Percentiles rank a stretch among this genome's conserved stretches.
Conservation (phyloP, 768 basidiomycete species). For the Kwoniella sp. region DNA sequence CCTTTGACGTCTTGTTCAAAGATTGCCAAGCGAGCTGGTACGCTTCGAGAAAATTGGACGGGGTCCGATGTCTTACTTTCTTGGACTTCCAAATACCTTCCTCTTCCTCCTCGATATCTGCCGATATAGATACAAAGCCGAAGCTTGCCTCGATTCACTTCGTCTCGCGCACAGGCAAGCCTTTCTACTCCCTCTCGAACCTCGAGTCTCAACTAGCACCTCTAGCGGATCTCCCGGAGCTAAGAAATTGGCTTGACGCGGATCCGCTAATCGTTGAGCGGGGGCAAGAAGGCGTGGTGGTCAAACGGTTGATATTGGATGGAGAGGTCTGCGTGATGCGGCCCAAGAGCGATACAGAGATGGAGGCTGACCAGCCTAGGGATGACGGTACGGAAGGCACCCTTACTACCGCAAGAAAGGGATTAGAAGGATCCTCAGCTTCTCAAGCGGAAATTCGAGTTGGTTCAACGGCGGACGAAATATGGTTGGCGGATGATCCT, state of each 20-base stretch:
- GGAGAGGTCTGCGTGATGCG: conserved; percentile 53
- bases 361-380: neutral
- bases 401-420: too few species aligned
- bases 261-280: conserved; percentile 22
- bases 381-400: conserved; percentile 3
- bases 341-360: conserved; percentile 10
- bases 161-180: conserved; percentile 46
- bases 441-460: neutral
- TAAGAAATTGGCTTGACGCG: conserved; percentile 26
- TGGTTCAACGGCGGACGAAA: neutral
- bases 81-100: conserved; percentile 40
- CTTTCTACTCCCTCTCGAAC: conserved; percentile 38
- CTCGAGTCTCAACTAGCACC: conserved; percentile 30
- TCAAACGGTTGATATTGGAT: conserved; percentile 51
- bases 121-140: neutral
- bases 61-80: conserved; percentile 43
- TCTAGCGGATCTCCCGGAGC: conserved; percentile 23
- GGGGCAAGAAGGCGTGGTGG: conserved; percentile 15
- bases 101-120: neutral
- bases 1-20: conserved; percentile 29
- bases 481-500: conserved; percentile 29
- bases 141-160: conserved; percentile 27
- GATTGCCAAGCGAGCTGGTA: conserved; percentile 34
- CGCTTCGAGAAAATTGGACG: conserved; percentile 54
- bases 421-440: too few species aligned